Evolutionary conservation across 169 alveolate species (phyloP).

Genomic region (Babesia divergens): DNA sequence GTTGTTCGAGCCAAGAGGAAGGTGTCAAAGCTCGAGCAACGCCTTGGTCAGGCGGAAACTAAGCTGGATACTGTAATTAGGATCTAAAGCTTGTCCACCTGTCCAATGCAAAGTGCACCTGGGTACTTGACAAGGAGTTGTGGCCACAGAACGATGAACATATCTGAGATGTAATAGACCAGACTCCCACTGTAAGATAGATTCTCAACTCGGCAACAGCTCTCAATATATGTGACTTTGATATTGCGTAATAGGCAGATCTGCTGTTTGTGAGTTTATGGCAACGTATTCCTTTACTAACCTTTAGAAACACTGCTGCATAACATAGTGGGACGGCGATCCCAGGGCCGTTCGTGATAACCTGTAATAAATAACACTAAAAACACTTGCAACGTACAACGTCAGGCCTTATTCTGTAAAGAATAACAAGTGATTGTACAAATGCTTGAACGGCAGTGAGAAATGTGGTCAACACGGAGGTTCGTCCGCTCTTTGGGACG

Average conservation of each 20-base stretch:
- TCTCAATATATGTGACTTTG: constrained; percentile 45
- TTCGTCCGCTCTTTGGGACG: constrained; percentile 3
- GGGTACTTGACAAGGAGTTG: constrained; percentile 19
- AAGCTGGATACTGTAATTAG: constrained; percentile 3
- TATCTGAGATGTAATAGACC: constrained; percentile 8
- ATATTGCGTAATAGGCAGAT: constrained; percentile 4
- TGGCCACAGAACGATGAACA: constrained; percentile 58
- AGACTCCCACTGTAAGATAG: constrained; percentile 38
- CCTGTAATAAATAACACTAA: background rate
- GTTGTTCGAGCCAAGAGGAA: background rate
- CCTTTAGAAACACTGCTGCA: constrained; percentile 25
- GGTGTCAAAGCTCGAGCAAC: background rate
- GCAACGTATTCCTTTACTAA: background rate
- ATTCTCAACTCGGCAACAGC: constrained; percentile 34
- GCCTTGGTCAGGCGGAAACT: background rate
- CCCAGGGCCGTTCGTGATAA: constrained; percentile 61
- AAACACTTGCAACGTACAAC: background rate
- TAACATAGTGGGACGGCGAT: constrained; percentile 47
- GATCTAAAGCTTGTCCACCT: constrained; percentile 6
- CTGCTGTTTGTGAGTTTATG: background rate
- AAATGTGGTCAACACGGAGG: background rate
- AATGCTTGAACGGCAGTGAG: background rate
- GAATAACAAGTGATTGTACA: background rate
- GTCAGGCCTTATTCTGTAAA: constrained; percentile 18
- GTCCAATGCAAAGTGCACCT: constrained; percentile 9